A percentile compares a stretch with the other conserved stretches of the same genome.
Conservation (phyloP, 305 asterid species). For the Euphrasia arctica region DNA sequence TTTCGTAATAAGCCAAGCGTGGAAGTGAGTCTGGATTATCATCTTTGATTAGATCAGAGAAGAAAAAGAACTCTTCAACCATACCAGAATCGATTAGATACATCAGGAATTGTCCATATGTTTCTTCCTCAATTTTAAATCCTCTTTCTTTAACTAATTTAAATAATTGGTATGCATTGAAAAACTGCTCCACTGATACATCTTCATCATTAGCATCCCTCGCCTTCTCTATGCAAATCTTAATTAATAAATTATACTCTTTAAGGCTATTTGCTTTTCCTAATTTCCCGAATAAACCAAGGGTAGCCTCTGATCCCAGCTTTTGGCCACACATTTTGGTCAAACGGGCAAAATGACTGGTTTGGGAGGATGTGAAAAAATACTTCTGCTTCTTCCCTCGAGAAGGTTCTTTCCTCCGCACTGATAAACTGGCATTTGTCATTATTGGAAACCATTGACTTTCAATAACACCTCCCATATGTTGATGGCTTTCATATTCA, state of each 20-base stretch:
- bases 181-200: constrained; percentile 47
- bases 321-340: constrained; percentile 47
- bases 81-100: constrained; percentile 61
- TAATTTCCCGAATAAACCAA: constrained; percentile 53
- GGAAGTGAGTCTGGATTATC: constrained; percentile 50
- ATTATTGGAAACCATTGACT: constrained; percentile 42
- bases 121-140: constrained; percentile 55
- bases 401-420: constrained; percentile 48
- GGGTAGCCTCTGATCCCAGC: constrained; percentile 55
- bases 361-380: constrained; percentile 35
- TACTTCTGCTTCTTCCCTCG: constrained; percentile 63
- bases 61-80: constrained; percentile 77
- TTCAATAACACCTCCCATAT: constrained; percentile 25
- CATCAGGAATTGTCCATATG: constrained; percentile 63
- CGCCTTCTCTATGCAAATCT: constrained; percentile 55
- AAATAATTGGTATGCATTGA: constrained; percentile 53
- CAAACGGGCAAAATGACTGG: constrained; percentile 36
- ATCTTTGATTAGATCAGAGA: constrained; percentile 49
- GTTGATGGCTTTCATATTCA: constrained; percentile 25
- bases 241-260: constrained; percentile 53
- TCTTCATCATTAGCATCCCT: constrained; percentile 63
- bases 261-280: constrained; percentile 57
- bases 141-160: constrained; percentile 58
- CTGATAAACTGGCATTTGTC: constrained; percentile 29
- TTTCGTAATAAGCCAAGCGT: constrained; percentile 75